Conservation (phyloP, 2,329 filamentous ascomycete species). For the Arachnomyces sp. region DNA sequence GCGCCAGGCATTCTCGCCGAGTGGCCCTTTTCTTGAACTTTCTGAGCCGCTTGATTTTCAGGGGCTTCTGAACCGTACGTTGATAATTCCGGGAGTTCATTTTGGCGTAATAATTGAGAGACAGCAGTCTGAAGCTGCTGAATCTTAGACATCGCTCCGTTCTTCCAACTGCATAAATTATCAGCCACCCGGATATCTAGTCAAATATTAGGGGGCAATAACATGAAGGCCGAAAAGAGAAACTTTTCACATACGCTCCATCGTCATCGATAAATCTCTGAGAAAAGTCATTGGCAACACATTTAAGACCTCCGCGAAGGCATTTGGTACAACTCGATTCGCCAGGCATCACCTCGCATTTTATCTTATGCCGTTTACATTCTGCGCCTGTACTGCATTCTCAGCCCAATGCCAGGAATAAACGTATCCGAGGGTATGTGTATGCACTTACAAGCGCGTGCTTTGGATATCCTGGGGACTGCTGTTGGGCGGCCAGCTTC, state of each 20-base stretch:
- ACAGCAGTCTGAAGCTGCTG: slow-evolving; percentile 39
- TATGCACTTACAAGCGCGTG: slow-evolving; percentile 31
- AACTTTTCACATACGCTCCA: slow-evolving; percentile 36
- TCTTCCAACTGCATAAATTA: slow-evolving; percentile 35
- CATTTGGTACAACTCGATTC: slow-evolving; percentile 44
- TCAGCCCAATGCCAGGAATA: slow-evolving; percentile 4
- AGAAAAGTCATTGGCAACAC: slow-evolving; percentile 49
- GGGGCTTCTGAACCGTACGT: slow-evolving; percentile 25
- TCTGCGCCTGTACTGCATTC: slow-evolving; percentile 32
- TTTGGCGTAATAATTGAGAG: slow-evolving; percentile 37
- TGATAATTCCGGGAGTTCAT: slow-evolving; percentile 36
- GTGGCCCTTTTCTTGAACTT: no score
- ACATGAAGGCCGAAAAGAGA: not conserved
- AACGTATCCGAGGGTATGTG: slow-evolving; percentile 7
- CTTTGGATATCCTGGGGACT: slow-evolving; percentile 33
- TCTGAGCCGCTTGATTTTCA: slow-evolving; percentile 12
- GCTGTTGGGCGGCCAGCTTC: slow-evolving; percentile 6
- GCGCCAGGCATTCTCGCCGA: slow-evolving; percentile 20
- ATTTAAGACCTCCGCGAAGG: slow-evolving; percentile 43
- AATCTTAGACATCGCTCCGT: slow-evolving; percentile 34
- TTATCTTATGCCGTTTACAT: slow-evolving; percentile 50
- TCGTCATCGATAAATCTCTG: slow-evolving; percentile 50
- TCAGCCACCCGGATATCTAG: slow-evolving; percentile 3
- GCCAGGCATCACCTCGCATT: slow-evolving; percentile 44
- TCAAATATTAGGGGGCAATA: not conserved